Conservation (phyloP, 176 grass and related monocot genomes). For the Raddia distichophylla region DNA sequence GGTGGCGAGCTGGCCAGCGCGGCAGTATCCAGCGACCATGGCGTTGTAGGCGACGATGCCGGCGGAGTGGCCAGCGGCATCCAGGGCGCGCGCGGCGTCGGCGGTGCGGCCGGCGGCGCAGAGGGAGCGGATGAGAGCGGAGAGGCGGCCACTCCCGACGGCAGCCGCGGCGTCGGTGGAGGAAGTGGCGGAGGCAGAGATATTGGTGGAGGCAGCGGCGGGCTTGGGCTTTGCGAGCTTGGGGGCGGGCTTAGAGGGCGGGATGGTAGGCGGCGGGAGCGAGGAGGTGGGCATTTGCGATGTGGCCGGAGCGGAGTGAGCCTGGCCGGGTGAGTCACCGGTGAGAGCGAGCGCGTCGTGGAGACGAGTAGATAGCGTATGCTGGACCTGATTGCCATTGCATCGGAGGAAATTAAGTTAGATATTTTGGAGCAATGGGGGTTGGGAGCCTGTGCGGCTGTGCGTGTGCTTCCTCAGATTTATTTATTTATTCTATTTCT, state of each 20-base stretch:
- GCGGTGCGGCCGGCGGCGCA: constrained; percentile 39
- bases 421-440: too few species aligned
- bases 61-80: constrained; percentile 10
- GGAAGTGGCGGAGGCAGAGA: not conserved
- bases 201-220: not conserved
- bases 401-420: not conserved
- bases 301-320: not conserved
- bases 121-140: constrained; percentile 45
- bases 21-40: constrained; percentile 48
- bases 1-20: constrained; percentile 39
- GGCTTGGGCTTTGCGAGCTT: constrained; percentile 24
- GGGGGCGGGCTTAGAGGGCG: constrained; percentile 18
- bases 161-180: not conserved
- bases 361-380: constrained; percentile 18
- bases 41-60: constrained; percentile 53
- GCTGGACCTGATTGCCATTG: not conserved
- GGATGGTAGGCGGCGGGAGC: constrained; percentile 37
- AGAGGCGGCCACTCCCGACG: constrained; percentile 21
- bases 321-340: not conserved
- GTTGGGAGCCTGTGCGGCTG: too few species aligned
- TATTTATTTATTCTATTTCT: too few species aligned
- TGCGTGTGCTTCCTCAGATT: too few species aligned
- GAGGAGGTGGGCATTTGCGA: constrained; percentile 39
- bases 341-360: not conserved
- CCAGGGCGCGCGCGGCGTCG: constrained; percentile 38